phyloP scores from a whole-genome alignment of 1,284 basidiomycete species.

The Meira miltonrushii region DNA sequence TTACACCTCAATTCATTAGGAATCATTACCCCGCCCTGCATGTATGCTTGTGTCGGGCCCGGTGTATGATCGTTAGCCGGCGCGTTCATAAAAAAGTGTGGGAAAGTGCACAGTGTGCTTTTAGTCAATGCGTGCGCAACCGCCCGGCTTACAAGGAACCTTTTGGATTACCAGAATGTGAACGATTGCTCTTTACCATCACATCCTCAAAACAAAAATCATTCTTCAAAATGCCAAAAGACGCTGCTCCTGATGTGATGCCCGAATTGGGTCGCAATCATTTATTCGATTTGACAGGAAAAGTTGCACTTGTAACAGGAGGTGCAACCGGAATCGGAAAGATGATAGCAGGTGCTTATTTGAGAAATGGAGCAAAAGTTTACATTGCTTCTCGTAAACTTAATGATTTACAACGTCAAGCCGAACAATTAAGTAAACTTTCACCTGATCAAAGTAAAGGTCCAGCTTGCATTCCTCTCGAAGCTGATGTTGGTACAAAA shows the following conservation, averaged over 20 bases:
- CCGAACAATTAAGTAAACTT: constrained; percentile 25
- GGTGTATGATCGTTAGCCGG: too few relatives aligned
- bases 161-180: too few relatives aligned
- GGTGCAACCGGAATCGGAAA: constrained; percentile 56
- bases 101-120: too few relatives aligned
- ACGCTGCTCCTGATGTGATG: constrained; percentile 46
- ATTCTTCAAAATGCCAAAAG: constrained; percentile 38
- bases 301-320: constrained; percentile 69
- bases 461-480: constrained; percentile 29
- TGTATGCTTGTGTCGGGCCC: too few relatives aligned
- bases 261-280: constrained; percentile 60
- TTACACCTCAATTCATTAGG: too few relatives aligned
- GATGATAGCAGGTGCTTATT: constrained; percentile 72
- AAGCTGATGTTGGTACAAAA: constrained; percentile 58
- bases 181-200: too few relatives aligned
- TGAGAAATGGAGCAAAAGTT: constrained; percentile 70
- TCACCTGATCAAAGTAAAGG: constrained; percentile 23
- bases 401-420: constrained; percentile 62
- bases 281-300: constrained; percentile 70
- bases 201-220: too few relatives aligned
- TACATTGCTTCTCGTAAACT: constrained; percentile 77
- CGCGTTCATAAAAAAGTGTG: too few relatives aligned
- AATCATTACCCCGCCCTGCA: too few relatives aligned
- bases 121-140: too few relatives aligned
- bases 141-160: too few relatives aligned